These are phyloP conservation scores for Cryoendolithus antarcticus DNA, from an alignment of 2,329 filamentous ascomycete species.

Conservation along the genomic window DNA sequence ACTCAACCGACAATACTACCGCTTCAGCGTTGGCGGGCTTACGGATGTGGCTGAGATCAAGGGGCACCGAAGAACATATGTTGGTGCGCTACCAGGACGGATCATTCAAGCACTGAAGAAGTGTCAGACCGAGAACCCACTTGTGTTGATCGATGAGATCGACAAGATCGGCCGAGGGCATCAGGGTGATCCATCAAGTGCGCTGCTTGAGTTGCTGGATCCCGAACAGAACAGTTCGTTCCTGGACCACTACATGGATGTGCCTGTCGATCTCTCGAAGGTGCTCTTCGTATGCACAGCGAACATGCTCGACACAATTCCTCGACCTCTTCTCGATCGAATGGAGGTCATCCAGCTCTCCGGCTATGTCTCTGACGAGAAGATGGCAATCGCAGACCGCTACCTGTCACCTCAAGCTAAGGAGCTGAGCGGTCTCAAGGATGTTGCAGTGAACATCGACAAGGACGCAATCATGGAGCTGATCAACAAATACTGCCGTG, in stretches of 20 bases:
- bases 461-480: slow-evolving; percentile 86
- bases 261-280: slow-evolving; percentile 92
- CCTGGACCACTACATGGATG: slow-evolving; percentile 96
- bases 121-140: slow-evolving; percentile 94
- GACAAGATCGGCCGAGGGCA: slow-evolving; percentile 97
- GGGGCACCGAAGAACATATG: slow-evolving; percentile 89
- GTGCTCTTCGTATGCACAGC: slow-evolving; percentile 97
- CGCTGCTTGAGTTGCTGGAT: slow-evolving; percentile 83
- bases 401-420: slow-evolving; percentile 93
- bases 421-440: slow-evolving; percentile 78
- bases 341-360: slow-evolving; percentile 98
- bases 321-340: slow-evolving; percentile 79
- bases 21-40: slow-evolving; percentile 92
- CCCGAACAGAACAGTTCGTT: slow-evolving; percentile 97
- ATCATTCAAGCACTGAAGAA: slow-evolving; percentile 99
- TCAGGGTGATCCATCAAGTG: slow-evolving; percentile 91
- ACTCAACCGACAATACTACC: slow-evolving; percentile 90
- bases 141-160: slow-evolving; percentile 92
- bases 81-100: slow-evolving; percentile 85
- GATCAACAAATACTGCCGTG: slow-evolving; percentile 96
- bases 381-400: slow-evolving; percentile 92
- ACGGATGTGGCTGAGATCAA: slow-evolving; percentile 99
- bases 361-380: slow-evolving; percentile 94
- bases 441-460: slow-evolving; percentile 77
- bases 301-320: slow-evolving; percentile 98